phyloP scores from a whole-genome alignment of 257 asterid genomes.

The Solanum pinnatisectum region DNA sequence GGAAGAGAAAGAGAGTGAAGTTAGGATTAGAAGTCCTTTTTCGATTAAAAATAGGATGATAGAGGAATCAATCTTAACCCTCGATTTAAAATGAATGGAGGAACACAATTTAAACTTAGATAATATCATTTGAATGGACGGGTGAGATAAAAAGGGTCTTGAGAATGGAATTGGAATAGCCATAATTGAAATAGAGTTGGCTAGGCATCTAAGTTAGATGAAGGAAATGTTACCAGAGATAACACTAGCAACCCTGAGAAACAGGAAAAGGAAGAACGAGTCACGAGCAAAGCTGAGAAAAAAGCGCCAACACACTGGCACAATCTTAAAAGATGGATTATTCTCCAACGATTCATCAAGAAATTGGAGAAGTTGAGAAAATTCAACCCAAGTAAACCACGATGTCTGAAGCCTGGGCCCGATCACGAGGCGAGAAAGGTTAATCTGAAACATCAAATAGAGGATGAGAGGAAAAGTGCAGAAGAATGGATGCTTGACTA shows the following conservation, averaged over 20 bases:
- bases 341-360: constrained; percentile 71
- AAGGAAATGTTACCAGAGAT: not conserved
- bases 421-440: constrained; percentile 60
- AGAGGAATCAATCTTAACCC: too few relatives aligned
- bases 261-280: constrained; percentile 8
- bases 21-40: too few relatives aligned
- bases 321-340: constrained; percentile 83
- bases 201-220: not conserved
- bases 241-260: not conserved
- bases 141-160: too few relatives aligned
- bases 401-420: constrained; percentile 30
- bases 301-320: constrained; percentile 83
- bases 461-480: constrained; percentile 47
- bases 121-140: too few relatives aligned
- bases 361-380: constrained; percentile 69
- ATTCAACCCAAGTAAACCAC: constrained; percentile 49
- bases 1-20: too few relatives aligned
- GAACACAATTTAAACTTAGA: too few relatives aligned
- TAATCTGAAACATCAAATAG: constrained; percentile 45
- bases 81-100: too few relatives aligned
- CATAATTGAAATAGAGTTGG: too few relatives aligned
- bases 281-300: constrained; percentile 30
- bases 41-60: too few relatives aligned
- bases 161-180: too few relatives aligned
- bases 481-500: constrained; percentile 99